Evolutionary conservation across 768 basidiomycete species (phyloP).

Genomic region (Tricholoma bakamatsutake): DNA sequence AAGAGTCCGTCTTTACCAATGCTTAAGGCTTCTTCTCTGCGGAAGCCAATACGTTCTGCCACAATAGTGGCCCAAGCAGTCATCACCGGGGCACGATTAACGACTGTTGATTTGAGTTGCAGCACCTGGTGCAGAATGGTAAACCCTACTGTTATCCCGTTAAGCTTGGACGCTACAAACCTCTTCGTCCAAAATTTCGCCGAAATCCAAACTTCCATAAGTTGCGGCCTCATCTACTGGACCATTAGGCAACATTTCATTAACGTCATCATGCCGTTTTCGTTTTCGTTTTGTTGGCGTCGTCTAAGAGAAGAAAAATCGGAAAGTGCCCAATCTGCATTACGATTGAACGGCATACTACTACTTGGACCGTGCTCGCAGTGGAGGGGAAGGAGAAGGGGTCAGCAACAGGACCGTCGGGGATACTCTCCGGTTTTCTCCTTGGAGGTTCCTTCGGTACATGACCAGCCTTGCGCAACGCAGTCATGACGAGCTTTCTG

Average conservation of each 20-base stretch:
- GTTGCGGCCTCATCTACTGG: constrained; percentile 44
- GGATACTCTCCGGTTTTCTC: constrained; percentile 14
- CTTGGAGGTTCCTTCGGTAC: constrained; percentile 23
- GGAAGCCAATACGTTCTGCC: constrained; percentile 81
- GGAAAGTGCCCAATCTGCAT: constrained; percentile 1
- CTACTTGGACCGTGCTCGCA: constrained; percentile 19
- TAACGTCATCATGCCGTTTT: constrained; percentile 41
- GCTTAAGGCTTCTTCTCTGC: constrained; percentile 83
- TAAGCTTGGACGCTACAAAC: constrained; percentile 27
- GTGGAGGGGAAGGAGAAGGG: constrained; percentile 16
- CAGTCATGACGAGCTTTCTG: constrained; percentile 51
- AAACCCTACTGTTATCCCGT: neutral
- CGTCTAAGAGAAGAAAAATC: constrained; percentile 23
- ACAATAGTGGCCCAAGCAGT: constrained; percentile 89
- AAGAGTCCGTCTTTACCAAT: constrained; percentile 48
- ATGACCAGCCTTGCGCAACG: constrained; percentile 63
- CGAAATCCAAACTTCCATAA: constrained; percentile 60
- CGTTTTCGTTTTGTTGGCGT: constrained; percentile 46
- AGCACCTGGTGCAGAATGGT: constrained; percentile 41
- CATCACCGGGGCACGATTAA: constrained; percentile 94
- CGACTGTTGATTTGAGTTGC: constrained; percentile 51
- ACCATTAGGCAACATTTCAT: constrained; percentile 53
- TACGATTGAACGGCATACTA: constrained; percentile 19
- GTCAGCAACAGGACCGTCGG: constrained; percentile 10
- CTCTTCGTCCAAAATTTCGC: constrained; percentile 67